Evolutionary conservation across 1,284 basidiomycete genomes (phyloP).

Genomic region (Heterobasidion irregulare): DNA sequence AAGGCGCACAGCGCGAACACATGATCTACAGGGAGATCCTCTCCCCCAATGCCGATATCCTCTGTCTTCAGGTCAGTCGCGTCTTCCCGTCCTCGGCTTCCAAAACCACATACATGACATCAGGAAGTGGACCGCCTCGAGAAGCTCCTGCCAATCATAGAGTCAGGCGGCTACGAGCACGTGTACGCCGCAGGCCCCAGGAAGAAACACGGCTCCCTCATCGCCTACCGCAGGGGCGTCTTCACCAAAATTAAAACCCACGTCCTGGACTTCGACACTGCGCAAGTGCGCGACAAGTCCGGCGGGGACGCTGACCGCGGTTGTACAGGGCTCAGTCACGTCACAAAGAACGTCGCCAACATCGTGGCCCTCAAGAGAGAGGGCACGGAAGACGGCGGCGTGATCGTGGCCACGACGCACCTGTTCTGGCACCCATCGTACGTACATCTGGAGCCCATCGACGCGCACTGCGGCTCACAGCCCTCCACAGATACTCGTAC

Average conservation of each 20-base stretch:
- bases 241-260: constrained; percentile 40
- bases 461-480: constrained; percentile 5
- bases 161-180: constrained; percentile 49
- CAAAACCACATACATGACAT: not conserved
- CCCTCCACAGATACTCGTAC: constrained; percentile 62
- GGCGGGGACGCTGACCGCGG: constrained; percentile 22
- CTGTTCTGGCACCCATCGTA: constrained; percentile 93
- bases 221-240: constrained; percentile 54
- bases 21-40: constrained; percentile 73
- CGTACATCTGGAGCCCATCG: constrained; percentile 15
- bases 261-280: constrained; percentile 61
- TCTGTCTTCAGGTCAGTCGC: constrained; percentile 70
- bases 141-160: constrained; percentile 52
- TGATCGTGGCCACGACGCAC: constrained; percentile 80
- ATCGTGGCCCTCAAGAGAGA: constrained; percentile 57
- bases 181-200: constrained; percentile 57
- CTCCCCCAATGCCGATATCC: constrained; percentile 60
- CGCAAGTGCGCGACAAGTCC: constrained; percentile 30
- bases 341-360: constrained; percentile 78
- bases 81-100: not conserved
- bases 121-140: constrained; percentile 75
- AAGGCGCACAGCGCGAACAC: constrained; percentile 59
- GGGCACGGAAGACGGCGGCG: constrained; percentile 32
- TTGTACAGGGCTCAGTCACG: constrained; percentile 55
- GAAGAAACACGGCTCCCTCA: constrained; percentile 81